Evolutionary conservation across 257 asterid species (phyloP).

Genomic region (Sherardia arvensis): DNA sequence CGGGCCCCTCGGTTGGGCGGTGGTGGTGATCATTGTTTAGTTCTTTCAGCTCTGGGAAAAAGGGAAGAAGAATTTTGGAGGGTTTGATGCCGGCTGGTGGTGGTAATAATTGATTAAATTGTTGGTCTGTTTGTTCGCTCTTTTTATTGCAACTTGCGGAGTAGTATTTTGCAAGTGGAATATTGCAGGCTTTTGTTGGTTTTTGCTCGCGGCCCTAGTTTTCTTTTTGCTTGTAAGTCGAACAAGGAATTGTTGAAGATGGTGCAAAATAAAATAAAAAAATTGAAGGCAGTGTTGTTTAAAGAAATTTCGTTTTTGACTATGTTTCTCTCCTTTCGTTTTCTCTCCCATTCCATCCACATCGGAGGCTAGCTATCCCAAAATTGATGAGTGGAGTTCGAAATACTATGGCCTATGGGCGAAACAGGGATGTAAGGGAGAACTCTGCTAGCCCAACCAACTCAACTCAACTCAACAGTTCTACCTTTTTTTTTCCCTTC

Average conservation of each 20-base stretch:
- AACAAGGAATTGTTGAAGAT: not conserved
- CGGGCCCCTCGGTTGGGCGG: not conserved
- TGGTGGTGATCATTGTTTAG: conserved; percentile 5
- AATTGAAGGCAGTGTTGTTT: not conserved
- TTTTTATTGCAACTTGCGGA: not conserved
- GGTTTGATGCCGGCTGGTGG: not conserved
- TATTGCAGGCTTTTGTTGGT: not conserved
- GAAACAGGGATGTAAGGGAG: no score
- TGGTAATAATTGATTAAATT: no score
- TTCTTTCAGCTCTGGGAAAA: not conserved
- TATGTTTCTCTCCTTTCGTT: no score
- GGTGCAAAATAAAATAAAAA: no score
- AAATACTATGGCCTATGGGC: no score
- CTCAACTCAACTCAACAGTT: no score
- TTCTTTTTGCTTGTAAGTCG: not conserved
- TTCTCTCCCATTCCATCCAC: no score
- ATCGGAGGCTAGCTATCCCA: no score
- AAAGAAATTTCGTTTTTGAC: not conserved
- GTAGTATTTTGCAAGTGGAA: not conserved
- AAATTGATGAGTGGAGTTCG: no score
- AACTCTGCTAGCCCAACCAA: no score
- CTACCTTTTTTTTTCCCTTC: no score
- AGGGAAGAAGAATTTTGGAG: not conserved
- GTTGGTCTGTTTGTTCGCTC: not conserved
- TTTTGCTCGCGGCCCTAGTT: not conserved